Conservation (phyloP, 306 rosid species). For the Luffa acutangula region DNA sequence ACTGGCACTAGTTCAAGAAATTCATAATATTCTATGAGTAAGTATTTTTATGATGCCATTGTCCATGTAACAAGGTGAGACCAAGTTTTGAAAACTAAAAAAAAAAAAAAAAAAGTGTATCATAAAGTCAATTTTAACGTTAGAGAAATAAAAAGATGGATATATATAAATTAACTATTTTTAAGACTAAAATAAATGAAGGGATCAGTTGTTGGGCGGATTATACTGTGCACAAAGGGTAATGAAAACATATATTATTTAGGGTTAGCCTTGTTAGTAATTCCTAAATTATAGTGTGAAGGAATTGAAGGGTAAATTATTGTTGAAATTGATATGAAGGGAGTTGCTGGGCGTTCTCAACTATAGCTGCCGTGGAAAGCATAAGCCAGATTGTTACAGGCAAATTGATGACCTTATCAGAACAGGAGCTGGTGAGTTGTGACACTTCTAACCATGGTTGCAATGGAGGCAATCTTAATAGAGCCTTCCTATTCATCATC, state of each 20-base stretch:
- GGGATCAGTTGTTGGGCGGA: no score
- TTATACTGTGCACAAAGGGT: no score
- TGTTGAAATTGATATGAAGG: slow-evolving; percentile 29
- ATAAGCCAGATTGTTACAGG: slow-evolving; percentile 78
- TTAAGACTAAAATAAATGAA: no score
- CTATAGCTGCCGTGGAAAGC: slow-evolving; percentile 65
- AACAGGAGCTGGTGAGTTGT: slow-evolving; percentile 83
- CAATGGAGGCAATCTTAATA: slow-evolving; percentile 57
- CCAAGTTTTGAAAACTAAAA: no score
- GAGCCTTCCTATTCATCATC: slow-evolving; percentile 74
- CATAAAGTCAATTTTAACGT: no score
- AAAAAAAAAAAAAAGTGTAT: no score
- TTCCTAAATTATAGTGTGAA: not conserved
- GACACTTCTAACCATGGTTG: slow-evolving; percentile 73
- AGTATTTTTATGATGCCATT: not conserved
- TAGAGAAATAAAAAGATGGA: no score
- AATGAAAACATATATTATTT: not conserved
- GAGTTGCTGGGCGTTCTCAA: slow-evolving; percentile 94
- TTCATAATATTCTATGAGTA: no score
- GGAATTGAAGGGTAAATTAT: not conserved
- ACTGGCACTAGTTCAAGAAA: not conserved
- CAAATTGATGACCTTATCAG: slow-evolving; percentile 56
- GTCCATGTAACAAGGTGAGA: not conserved
- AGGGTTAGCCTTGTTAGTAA: not conserved
- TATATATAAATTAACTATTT: no score